Conservation (phyloP, 805 yeast species). For the Candida golubevii region DNA sequence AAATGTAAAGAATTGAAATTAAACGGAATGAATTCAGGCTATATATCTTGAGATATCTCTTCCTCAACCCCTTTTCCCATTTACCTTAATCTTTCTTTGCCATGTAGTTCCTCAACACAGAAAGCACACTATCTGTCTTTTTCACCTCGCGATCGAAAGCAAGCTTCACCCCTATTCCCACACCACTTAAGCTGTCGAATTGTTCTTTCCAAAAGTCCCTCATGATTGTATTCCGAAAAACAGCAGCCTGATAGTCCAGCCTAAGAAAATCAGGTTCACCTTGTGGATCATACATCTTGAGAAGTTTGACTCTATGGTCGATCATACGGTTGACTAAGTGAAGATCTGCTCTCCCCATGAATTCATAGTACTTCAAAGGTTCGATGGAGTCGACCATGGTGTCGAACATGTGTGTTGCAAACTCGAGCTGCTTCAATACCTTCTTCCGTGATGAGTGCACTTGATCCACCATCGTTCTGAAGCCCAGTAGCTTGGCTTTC, state of each 20-base stretch:
- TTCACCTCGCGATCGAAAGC: not conserved
- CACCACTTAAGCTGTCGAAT: not conserved
- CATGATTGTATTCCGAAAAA: not conserved
- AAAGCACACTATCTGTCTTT: not conserved
- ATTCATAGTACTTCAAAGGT: not conserved
- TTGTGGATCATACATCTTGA: not conserved
- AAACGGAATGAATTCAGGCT: too few relatives aligned
- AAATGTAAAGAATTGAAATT: too few relatives aligned
- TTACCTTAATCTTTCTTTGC: too few relatives aligned
- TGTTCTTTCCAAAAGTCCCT: not conserved
- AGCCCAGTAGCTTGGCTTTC: not conserved
- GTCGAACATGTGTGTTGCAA: not conserved
- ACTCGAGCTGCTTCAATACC: not conserved
- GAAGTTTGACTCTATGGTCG: constrained; percentile 1
- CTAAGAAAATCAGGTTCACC: not conserved
- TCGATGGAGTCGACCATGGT: constrained; percentile 1
- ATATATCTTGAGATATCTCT: too few relatives aligned
- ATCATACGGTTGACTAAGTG: not conserved
- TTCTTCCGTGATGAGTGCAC: not conserved
- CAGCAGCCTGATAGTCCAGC: not conserved
- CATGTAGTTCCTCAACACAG: not conserved
- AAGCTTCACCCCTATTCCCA: not conserved
- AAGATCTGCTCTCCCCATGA: not conserved
- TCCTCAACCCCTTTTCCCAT: too few relatives aligned
- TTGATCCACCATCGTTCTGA: not conserved